A percentile compares a stretch with the other conserved stretches of the same genome.
Conservation (phyloP, 2,329 filamentous ascomycete species). For the Fusarium brachygibbosum region DNA sequence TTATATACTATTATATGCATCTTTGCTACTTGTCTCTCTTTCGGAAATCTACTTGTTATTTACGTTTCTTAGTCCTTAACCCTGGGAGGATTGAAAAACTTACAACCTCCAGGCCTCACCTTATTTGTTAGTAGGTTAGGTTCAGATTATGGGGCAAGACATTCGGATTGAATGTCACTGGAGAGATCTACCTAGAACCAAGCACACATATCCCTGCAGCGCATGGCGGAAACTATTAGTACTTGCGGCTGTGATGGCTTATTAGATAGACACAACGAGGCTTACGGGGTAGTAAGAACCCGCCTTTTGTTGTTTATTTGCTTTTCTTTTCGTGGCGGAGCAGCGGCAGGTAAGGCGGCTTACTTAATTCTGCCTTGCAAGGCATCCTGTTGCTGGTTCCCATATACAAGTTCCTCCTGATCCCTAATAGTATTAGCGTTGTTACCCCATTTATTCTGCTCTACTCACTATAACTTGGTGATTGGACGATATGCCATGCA, state of each 20-base stretch:
- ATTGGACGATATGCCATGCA: background rate
- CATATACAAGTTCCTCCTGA: background rate
- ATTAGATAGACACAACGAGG: background rate
- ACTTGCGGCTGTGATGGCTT: background rate
- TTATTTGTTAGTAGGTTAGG: too few relatives aligned
- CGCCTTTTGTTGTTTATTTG: background rate
- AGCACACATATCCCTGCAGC: background rate
- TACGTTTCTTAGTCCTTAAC: too few relatives aligned
- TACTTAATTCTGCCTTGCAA: conserved; percentile 1
- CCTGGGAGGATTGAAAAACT: too few relatives aligned
- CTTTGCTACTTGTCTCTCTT: too few relatives aligned
- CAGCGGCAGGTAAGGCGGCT: conserved; percentile 1
- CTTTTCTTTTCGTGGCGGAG: background rate
- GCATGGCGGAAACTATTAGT: background rate
- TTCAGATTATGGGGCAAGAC: too few relatives aligned
- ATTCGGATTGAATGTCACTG: too few relatives aligned
- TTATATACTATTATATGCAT: too few relatives aligned
- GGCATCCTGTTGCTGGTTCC: background rate
- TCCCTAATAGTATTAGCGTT: conserved; percentile 3
- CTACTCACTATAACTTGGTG: background rate
- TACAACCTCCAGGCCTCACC: too few relatives aligned
- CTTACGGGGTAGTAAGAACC: background rate
- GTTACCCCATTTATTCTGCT: background rate
- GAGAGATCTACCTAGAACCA: background rate
- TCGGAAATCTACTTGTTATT: too few relatives aligned